Evolutionary conservation across 768 basidiomycete genomes (phyloP), one percentile per base, ranked within the genome.

Genomic region (Suillus brevipes): DNA sequence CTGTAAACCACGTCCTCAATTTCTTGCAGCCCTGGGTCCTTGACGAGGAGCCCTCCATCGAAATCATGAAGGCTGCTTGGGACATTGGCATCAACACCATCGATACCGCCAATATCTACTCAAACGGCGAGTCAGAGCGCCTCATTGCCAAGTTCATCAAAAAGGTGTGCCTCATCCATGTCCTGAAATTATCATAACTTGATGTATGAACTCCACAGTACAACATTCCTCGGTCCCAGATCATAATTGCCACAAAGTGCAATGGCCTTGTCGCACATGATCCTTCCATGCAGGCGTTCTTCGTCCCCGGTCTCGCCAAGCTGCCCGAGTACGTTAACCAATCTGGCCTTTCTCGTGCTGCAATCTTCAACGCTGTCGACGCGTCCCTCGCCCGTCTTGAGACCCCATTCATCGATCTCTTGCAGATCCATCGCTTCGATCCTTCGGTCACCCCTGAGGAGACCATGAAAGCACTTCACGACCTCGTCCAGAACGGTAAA

Each of bases 401-500:
- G 25, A 82, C 79, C 3, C 31, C 76, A 20, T 78, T 79, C 66
- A 64, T 80, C 52, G 80, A 81, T 58, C 70, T 81, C 6, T 74
- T 85, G 47, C 83, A 84, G 65, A 79, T 83, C 42, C 84, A 85
- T 55, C 69, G 78, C 18, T 82, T 75, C 45, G 84, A 84, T 61
- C 42, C 68, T 9, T 64, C 65, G 0, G 76, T 79, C 0, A 74
- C 83, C 7, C 64, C 74, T 0, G 79, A 79, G 57, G 83, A 84
- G 70, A 85, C 78, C 0, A 84, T 84, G 83, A 79, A 80, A 57
- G 84, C 83, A 1, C 72, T 85, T 6, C 80, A 84, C 62, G 84
- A 84, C 66, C 79, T 85, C 25, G 79, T 85, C 0, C 70, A 82
- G 65, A 74, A 71, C 23, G 82, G 83, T 18, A 82, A 83, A 67